These are phyloP conservation scores for Zygosaccharomyces sapae DNA, from an alignment of 1,139 yeast genomes.

Conservation along the genomic window DNA sequence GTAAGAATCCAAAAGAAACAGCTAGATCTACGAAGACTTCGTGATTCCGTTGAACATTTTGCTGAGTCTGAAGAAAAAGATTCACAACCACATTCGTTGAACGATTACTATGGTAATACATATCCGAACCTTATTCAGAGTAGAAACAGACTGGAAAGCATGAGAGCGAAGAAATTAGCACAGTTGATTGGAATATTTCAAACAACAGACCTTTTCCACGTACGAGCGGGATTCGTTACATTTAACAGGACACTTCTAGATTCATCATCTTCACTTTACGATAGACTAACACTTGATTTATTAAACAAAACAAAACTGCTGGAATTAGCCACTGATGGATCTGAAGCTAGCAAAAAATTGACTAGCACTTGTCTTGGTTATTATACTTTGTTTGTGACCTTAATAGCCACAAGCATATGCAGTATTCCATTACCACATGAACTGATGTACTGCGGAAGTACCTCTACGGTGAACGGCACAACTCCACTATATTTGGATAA, in stretches of 20 bases:
- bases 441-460: conserved; percentile 31
- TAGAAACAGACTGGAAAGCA: conserved; percentile 16
- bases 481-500: conserved; percentile 27
- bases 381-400: conserved; percentile 26
- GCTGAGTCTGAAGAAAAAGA: background rate
- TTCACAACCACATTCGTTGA: conserved; percentile 9
- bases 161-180: conserved; percentile 21
- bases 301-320: conserved; percentile 10
- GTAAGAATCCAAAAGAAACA: conserved; percentile 11
- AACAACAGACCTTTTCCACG: conserved; percentile 15
- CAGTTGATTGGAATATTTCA: conserved; percentile 24
- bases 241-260: conserved; percentile 2
- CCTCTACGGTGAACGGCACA: conserved; percentile 24
- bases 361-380: conserved; percentile 30
- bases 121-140: conserved; percentile 26
- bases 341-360: conserved; percentile 5
- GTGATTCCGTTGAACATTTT: background rate
- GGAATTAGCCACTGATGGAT: conserved; percentile 5
- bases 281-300: conserved; percentile 11
- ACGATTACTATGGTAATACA: conserved; percentile 30
- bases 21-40: conserved; percentile 4
- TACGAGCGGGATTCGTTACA: conserved; percentile 11
- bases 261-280: conserved; percentile 5
- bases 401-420: conserved; percentile 23
- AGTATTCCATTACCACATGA: conserved; percentile 27